A percentile compares a stretch with the other conserved stretches of the same genome.
These are phyloP conservation scores for Gyrodon lividus DNA, from an alignment of 768 basidiomycete species.

Conservation along the genomic window DNA sequence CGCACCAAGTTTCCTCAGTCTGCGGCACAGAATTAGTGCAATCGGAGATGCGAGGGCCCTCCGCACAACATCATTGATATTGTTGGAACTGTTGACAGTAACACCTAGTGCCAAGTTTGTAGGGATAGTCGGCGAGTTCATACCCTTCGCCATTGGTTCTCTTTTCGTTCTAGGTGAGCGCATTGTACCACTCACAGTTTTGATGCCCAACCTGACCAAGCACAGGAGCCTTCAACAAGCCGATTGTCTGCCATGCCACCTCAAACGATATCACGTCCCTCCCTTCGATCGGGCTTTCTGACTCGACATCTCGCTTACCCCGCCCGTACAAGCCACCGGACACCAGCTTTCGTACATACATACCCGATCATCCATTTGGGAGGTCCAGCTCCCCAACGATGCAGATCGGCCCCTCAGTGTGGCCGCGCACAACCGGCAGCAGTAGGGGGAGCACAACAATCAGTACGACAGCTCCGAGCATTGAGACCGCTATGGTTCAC, in stretches of 20 bases:
- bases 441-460: not conserved
- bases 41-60: constrained; percentile 32
- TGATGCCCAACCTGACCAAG: not conserved
- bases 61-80: constrained; percentile 39
- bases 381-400: not conserved
- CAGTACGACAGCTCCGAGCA: not conserved
- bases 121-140: constrained; percentile 38
- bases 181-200: not conserved
- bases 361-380: not conserved
- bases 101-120: constrained; percentile 36
- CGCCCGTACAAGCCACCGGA: not conserved
- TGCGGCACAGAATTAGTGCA: constrained; percentile 14
- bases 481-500: not conserved
- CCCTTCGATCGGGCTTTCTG: not conserved
- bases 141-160: constrained; percentile 43
- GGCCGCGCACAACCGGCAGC: not conserved
- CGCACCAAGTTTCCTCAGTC: constrained; percentile 20
- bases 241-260: not conserved
- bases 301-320: not conserved
- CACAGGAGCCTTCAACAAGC: constrained; percentile 9
- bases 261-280: not conserved
- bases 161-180: constrained; percentile 42
- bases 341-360: not conserved
- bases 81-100: constrained; percentile 42
- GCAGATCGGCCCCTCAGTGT: constrained; percentile 1